Conservation (phyloP, 2,329 filamentous ascomycete species). For the Hirsutella rhossiliensis region DNA sequence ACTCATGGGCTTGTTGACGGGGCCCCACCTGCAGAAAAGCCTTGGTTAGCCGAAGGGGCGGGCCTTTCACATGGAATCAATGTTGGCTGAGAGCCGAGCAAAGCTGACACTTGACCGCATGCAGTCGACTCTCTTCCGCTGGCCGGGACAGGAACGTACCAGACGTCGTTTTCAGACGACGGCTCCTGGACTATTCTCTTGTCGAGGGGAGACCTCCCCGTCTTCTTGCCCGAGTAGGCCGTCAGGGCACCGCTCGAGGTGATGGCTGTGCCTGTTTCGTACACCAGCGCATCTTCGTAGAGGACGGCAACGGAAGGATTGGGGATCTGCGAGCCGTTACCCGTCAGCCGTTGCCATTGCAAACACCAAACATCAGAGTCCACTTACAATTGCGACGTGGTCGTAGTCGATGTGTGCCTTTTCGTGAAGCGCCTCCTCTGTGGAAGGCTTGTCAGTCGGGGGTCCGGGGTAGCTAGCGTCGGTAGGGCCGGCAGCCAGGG, state of each 20-base stretch:
- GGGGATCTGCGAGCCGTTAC: constrained; percentile 43
- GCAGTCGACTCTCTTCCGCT: neutral
- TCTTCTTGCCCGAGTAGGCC: constrained; percentile 97
- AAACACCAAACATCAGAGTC: neutral
- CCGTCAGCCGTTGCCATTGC: neutral
- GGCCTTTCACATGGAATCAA: neutral
- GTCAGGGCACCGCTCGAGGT: constrained; percentile 90
- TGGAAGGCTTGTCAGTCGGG: constrained; percentile 9
- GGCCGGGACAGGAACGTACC: constrained; percentile 37
- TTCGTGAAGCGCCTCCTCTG: constrained; percentile 92
- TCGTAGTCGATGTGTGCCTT: constrained; percentile 99
- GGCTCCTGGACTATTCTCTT: constrained; percentile 95
- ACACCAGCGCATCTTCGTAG: constrained; percentile 94
- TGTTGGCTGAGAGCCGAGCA: neutral
- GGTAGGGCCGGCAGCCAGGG: neutral
- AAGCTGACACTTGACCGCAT: neutral
- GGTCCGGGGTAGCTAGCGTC: constrained; percentile 2
- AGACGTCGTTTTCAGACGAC: constrained; percentile 80
- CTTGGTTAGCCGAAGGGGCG: constrained; percentile 14
- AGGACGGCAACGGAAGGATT: constrained; percentile 92
- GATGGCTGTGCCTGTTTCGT: constrained; percentile 96
- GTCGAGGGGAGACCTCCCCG: constrained; percentile 88
- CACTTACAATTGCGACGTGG: constrained; percentile 84
- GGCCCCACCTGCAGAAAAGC: constrained; percentile 57
- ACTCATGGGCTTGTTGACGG: constrained; percentile 98